Base-by-base conservation (phyloP, 352 stramenopile genomes). In the Globisporangium perplexum region DNA sequence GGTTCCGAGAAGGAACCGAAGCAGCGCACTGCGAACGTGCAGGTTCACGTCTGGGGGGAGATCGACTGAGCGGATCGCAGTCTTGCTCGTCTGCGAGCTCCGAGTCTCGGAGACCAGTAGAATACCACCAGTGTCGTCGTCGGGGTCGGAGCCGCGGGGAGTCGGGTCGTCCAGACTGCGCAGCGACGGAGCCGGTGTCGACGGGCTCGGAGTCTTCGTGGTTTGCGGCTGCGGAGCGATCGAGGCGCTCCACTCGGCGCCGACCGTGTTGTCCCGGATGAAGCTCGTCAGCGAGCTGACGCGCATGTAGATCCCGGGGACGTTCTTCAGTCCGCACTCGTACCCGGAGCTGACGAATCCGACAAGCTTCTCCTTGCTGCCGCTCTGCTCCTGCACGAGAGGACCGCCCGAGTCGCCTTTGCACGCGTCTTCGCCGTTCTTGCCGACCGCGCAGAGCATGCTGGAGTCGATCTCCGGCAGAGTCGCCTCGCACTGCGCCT, bases 301-400 rank as follows among this genome's bases (percentile, higher is more conserved):
- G n/a, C 69, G 69, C 42, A 56, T 60, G 53, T 79, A 79, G 20
- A 79, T 51, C 1, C 70, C 70, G 4, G 70, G 70, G 1, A 74
- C 58, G 22, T 61, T 57, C 4, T 46, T 55, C 8, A 70, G 30
- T 14, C 66, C 70, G 33, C 70, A 79, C 38, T 62, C 67, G 47
- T 72, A 68, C 10, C 70, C 70, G 2, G 61, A 56, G 50, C 68
- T 76, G 35, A 76, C 68, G 33, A 76, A 38, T 18, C 68, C 68
- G 12, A 69, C 57, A 28, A 76, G 62, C 2, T 23, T 31, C 14
- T 73, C 65, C 2, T 51, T 23, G 18, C 47, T 43, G 1, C 33
- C 22, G 17, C 18, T 33, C 35, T 31, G 31, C 26, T 53, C 8
- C 38, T 43, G 38, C 28, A 76, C 64, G 7, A 76, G 47, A 3